Evolutionary conservation across 805 yeast genomes (phyloP).

Genomic region (Cyberlindnera xishuangbannaensis): DNA sequence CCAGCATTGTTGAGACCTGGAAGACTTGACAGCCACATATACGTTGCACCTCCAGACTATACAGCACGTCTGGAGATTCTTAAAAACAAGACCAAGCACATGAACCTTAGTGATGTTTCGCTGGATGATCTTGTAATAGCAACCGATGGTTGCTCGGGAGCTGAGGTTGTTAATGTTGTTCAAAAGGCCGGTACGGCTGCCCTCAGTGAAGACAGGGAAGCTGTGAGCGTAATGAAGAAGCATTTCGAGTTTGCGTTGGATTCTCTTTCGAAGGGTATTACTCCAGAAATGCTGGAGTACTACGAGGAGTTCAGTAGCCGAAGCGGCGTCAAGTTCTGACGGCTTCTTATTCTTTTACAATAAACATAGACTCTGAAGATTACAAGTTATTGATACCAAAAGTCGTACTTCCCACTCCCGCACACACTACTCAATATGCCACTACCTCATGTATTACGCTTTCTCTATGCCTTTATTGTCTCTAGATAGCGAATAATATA

Average conservation of each 20-base stretch:
- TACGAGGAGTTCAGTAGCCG: constrained; percentile 46
- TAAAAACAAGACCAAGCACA: constrained; percentile 59
- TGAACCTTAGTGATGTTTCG: constrained; percentile 49
- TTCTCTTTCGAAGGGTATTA: constrained; percentile 72
- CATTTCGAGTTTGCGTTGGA: constrained; percentile 71
- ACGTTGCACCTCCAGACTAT: constrained; percentile 86
- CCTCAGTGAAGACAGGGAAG: constrained; percentile 66
- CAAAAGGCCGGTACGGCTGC: constrained; percentile 97
- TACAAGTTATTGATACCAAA: too few species aligned
- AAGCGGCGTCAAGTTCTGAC: constrained; percentile 31
- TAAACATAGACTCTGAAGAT: too few species aligned
- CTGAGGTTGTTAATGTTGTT: constrained; percentile 85
- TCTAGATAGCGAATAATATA: too few species aligned
- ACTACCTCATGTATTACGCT: too few species aligned
- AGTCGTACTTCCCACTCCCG: too few species aligned
- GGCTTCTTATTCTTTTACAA: too few species aligned
- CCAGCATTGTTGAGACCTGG: constrained; percentile 95
- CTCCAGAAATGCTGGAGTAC: constrained; percentile 76
- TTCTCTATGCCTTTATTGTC: too few species aligned
- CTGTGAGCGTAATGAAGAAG: constrained; percentile 44
- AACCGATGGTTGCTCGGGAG: constrained; percentile 95
- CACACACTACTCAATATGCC: too few species aligned
- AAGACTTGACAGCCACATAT: constrained; percentile 86
- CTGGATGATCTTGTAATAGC: constrained; percentile 47
- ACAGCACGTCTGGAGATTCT: constrained; percentile 78